Evolutionary conservation across 2,329 filamentous ascomycete genomes (phyloP), one percentile per base, ranked within the genome.

Genomic region (Ophiocordyceps robertsii): DNA sequence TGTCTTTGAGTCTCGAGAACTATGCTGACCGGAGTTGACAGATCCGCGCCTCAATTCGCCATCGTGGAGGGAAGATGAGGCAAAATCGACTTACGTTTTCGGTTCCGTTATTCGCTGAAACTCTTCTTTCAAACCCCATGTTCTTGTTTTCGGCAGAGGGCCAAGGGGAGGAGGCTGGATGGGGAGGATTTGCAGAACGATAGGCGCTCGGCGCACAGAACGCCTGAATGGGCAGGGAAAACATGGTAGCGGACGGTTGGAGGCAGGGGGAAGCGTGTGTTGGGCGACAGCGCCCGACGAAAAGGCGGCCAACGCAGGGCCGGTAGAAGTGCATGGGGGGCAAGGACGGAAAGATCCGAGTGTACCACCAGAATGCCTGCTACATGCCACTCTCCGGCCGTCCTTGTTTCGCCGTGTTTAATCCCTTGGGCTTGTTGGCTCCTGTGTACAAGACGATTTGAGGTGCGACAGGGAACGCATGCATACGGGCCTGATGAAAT

Each of bases 1-100:
- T 19, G 19, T 19, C 19, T 19, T 19, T 33, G n/a, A n/a, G 29
- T 49, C 50, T 29, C 37, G 50, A 47, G 51, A 53, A 60, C 47
- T 52, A 49, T 58, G 56, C 53, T 63, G 63, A 53, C 62, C 59
- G 50, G 47, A 49, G 52, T 51, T 56, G 48, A 49, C 61, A 63
- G 60, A 63, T 61, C 27, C 31, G 16, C 32, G 30, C 19, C 29
- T 19, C 37, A 30, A 43, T 12, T 10, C 30, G 24, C 21, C 30
- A 21, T 21, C 30, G 9, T 19, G 12, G 16, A 36, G 3, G 10
- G 16, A 9, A 14, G 14, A 36, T 17, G 17, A 36, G 33, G 5
- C n/a, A 16, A 14, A 36, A 11, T 10, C n/a, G 16, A 6, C 24
- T 17, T 36, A 16, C 9, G 33, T 14, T 36, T 36, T 36, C 9